phyloP scores from a whole-genome alignment of 2,329 filamentous ascomycete genomes.

The Hymenoscyphus scutula region DNA sequence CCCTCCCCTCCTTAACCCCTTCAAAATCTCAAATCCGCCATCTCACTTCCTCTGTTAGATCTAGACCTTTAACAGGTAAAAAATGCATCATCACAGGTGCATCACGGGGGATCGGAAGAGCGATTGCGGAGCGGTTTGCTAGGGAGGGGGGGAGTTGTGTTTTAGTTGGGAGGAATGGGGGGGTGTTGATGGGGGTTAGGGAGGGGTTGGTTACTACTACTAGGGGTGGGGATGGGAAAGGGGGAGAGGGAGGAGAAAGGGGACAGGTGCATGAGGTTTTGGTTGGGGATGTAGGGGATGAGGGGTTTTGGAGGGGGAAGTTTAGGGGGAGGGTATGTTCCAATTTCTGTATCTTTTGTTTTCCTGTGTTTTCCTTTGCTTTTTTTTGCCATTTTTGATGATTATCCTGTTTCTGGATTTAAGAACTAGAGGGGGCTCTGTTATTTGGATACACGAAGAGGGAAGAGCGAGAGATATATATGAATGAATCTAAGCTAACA shows the following conservation, averaged over 20 bases:
- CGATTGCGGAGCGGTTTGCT: slow-evolving; percentile 66
- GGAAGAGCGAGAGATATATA: neutral
- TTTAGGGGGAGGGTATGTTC: slow-evolving; percentile 25
- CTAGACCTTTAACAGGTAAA: neutral
- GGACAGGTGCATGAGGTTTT: slow-evolving; percentile 21
- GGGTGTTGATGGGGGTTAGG: slow-evolving; percentile 65
- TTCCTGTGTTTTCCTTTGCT: neutral
- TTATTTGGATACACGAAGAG: neutral
- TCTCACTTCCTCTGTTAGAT: neutral
- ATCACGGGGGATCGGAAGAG: slow-evolving; percentile 67
- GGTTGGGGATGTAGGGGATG: slow-evolving; percentile 33
- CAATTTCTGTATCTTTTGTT: neutral
- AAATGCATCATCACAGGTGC: slow-evolving; percentile 57
- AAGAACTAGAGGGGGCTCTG: too few relatives aligned
- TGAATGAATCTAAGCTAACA: neutral
- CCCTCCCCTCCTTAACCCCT: neutral
- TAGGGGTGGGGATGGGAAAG: too few relatives aligned
- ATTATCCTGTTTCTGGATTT: too few relatives aligned
- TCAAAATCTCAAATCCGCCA: neutral
- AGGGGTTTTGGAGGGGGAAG: slow-evolving; percentile 28
- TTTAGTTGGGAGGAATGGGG: slow-evolving; percentile 56
- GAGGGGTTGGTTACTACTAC: too few relatives aligned
- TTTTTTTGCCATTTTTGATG: too few relatives aligned
- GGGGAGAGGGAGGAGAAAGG: slow-evolving; percentile 5
- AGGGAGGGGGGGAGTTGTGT: slow-evolving; percentile 57